Conservation (phyloP, 2,329 filamentous ascomycete species). For the Trichoderma lentiforme region DNA sequence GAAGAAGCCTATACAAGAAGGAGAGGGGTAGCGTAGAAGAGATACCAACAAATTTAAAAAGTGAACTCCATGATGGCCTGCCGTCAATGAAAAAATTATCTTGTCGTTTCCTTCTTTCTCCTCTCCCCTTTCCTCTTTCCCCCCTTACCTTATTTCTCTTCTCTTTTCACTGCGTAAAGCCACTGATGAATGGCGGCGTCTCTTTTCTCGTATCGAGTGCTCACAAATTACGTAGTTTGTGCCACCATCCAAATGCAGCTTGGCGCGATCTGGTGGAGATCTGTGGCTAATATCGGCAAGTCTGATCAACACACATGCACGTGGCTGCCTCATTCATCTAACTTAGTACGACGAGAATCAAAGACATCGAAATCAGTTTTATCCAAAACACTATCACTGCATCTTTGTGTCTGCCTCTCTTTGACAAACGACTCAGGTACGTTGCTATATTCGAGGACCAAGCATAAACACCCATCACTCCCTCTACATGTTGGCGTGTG, state of each 20-base stretch:
- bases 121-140: background rate
- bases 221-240: conserved; percentile 4
- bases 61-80: background rate
- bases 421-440: background rate
- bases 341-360: background rate
- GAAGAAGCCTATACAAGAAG: conserved; percentile 1
- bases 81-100: background rate
- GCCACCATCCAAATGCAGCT: conserved; percentile 8
- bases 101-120: background rate
- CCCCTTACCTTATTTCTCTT: background rate
- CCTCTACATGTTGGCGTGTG: background rate
- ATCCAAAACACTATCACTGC: background rate
- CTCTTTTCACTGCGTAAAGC: background rate
- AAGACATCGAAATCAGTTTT: background rate
- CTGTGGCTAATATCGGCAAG: conserved; percentile 10
- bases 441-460: background rate
- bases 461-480: background rate
- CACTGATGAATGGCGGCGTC: background rate
- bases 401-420: background rate
- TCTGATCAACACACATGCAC: background rate
- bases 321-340: conserved; percentile 4
- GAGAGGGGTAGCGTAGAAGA: conserved; percentile 8
- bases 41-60: conserved; percentile 15
- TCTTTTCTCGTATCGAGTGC: background rate
- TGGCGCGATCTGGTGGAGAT: conserved; percentile 14